Base-by-base conservation (phyloP, 2,329 filamentous ascomycete genomes). In the Septoria linicola region DNA sequence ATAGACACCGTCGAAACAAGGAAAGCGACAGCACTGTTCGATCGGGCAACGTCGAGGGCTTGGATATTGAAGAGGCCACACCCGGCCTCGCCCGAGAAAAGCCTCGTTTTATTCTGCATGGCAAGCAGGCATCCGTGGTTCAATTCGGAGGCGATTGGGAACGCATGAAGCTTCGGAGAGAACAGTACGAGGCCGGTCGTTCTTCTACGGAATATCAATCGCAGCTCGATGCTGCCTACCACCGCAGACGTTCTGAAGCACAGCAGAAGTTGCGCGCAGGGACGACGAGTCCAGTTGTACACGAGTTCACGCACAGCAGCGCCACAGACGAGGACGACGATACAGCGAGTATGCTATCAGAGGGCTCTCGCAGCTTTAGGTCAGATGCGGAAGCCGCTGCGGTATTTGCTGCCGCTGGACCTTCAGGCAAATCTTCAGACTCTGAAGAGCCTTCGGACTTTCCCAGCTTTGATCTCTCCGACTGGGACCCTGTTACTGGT, bases 91-190 rank as follows among this genome's bases (percentile, higher is more conserved):
- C 87, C 5, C 83, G 93, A 41, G 86, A 87, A 10, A 83, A 88
- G 10, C 89, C 89, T 4, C 95, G 89, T 63, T 99, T 99, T 69
- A 95, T 93, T 3, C 85, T 99, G 3, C 93, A 99, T 65, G 92
- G 93, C 54, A 99, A 97, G 75, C 97, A 99, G 71, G 93, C 93
- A 2, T 96, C 90, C 1, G 88, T 99, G 49, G 89, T 99, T 60
- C 95, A 89, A n/a, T 95, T 99, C 67, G 90, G 91, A 7, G 84
- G 85, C n/a, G 92, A 96, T 62, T 84, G 96, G 74, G 68, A 68
- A 37, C 63, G 63, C 21, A 68, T 69, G 60, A 60, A 60, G 41
- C 25, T 58, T 23, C 60, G 66, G 11, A 59, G 65, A 41, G 67
- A 68, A 54, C 57, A 58, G 43, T 67, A 64, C 55, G 53, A 51